Base-by-base conservation (phyloP, 2,329 filamentous ascomycete genomes). In the Penicillium sp. region DNA sequence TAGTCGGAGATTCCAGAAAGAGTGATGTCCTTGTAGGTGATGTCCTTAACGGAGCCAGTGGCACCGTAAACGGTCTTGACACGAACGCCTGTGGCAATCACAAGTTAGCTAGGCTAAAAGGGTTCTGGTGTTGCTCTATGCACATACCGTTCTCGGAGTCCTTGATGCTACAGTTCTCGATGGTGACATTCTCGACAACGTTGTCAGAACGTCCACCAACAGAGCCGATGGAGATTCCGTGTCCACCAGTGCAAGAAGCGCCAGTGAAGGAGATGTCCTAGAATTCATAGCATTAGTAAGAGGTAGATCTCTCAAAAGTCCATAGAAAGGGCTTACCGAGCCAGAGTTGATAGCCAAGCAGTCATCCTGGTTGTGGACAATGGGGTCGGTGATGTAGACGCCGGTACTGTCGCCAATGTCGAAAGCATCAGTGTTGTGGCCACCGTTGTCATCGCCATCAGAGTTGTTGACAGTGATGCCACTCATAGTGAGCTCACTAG, bases 281-380 rank as follows among this genome's bases (percentile, higher is more conserved):
- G 33, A 6, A 27, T 16, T 11, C 22, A 14, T 19, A 43, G 3
- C 41, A 5, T 7, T n/a, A 22, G 21, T n/a, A 44, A 16, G 7
- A 13, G 11, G 33, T 8, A 24, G 16, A 39, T 33, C 3, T 13
- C 21, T n/a, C 39, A 27, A 6, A 35, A 19, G 33, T 39, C 9
- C 21, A 24, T 13, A 8, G 7, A n/a, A n/a, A 19, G 10, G 27
- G 50, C 61, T 33, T 56, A 71, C 68, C 48, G 67, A 61, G 33
- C 80, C 80, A 3, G 80, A 84, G 74, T 85, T 86, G 60, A 84
- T 67, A 27, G 84, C 83, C 8, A 86, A 74, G 63, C 84, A 86
- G 65, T 86, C 84, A 57, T 86, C 84, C 71, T 86, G 84, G 75
- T 86, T 86, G 68, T 82, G 78, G 54, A 86, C 77, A 41, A 73